phyloP scores from a whole-genome alignment of 2,329 filamentous ascomycete species.

The Phialophora verrucosa region DNA sequence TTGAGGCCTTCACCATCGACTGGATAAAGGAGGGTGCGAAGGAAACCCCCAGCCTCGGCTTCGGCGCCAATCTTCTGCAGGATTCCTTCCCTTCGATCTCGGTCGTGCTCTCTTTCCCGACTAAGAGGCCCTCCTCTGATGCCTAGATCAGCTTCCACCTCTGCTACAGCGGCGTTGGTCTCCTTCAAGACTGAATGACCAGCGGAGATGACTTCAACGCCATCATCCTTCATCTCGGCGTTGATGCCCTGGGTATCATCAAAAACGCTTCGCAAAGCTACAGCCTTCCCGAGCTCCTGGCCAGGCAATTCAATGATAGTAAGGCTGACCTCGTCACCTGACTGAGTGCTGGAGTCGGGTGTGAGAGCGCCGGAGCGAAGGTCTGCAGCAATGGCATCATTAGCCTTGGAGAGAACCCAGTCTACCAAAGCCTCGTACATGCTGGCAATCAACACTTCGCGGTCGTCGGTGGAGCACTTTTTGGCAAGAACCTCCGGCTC shows the following conservation, averaged over 20 bases:
- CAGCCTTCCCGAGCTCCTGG: conserved; percentile 79
- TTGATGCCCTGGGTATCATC: conserved; percentile 94
- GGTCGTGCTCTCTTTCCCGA: conserved; percentile 75
- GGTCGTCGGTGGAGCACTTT: conserved; percentile 83
- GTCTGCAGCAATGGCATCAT: conserved; percentile 78
- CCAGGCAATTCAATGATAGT: conserved; percentile 86
- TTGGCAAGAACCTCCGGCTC: conserved; percentile 80
- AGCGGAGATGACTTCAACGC: conserved; percentile 73
- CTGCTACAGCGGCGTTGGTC: conserved; percentile 80
- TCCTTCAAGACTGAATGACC: conserved; percentile 85
- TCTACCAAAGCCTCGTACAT: conserved; percentile 94
- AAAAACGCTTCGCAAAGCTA: conserved; percentile 89
- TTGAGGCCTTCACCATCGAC: conserved; percentile 77
- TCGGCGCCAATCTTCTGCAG: conserved; percentile 87
- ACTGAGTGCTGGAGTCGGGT: conserved; percentile 57
- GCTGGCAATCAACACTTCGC: conserved; percentile 79
- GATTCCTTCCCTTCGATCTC: conserved; percentile 81
- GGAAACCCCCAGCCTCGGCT: conserved; percentile 78
- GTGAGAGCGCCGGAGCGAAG: conserved; percentile 59
- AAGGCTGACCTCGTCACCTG: conserved; percentile 84
- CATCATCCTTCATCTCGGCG: conserved; percentile 95
- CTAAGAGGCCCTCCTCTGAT: conserved; percentile 70
- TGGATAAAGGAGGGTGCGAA: conserved; percentile 82
- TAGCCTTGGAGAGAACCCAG: conserved; percentile 89
- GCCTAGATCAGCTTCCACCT: conserved; percentile 78